Evolutionary conservation across 2,329 filamentous ascomycete species (phyloP), one percentile per base, ranked within the genome.

Genomic region (Chaetomium olivaceum): DNA sequence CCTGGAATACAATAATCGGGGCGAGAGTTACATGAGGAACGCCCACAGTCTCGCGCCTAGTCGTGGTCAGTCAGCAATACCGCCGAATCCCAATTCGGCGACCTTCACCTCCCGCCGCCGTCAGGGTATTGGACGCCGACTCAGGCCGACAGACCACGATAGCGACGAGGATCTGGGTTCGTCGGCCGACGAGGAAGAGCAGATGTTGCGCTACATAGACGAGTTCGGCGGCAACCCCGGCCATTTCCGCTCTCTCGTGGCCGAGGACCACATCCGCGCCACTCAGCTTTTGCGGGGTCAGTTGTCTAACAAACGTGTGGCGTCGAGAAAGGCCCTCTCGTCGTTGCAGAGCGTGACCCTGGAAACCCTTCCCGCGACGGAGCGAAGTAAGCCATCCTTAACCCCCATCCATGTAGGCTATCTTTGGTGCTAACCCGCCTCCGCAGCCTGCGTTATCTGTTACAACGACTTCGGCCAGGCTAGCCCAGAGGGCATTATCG

Each of bases 381-480:
- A 86, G 67, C 78, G 76, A 71, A 81, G 84, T 86, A 75, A 74
- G 81, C 60, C 64, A 23, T 65, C 58, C 33, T 58, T 31, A 19
- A n/a, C n/a, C 23, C 55, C 58, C 52, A 0, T 62, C 39, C 59
- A 61, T 72, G 46, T 12, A 23, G 3, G 25, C 19, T 27, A 3
- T 1, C 25, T 52, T 51, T 54, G 3, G 11, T 58, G 23, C 46
- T 60, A 67, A 70, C 63, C 50, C 8, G 27, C 16, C 8, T 14
- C 9, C 43, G 27, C 43, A 89, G 86, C 76, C 16, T 89, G 87
- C 72, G 81, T 85, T 23, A 89, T 89, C 65, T 89, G 87, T 76
- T 89, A 89, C 72, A 88, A 87, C 68, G 85, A 87, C 9, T 88
- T 83, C 70, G 85, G 85, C 39, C 77, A 81, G 16, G 74, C 77